Percentiles rank a stretch among this genome's conserved stretches.
phyloP scores from a whole-genome alignment of 2,329 filamentous ascomycete species.

The Dothistroma septosporum region DNA sequence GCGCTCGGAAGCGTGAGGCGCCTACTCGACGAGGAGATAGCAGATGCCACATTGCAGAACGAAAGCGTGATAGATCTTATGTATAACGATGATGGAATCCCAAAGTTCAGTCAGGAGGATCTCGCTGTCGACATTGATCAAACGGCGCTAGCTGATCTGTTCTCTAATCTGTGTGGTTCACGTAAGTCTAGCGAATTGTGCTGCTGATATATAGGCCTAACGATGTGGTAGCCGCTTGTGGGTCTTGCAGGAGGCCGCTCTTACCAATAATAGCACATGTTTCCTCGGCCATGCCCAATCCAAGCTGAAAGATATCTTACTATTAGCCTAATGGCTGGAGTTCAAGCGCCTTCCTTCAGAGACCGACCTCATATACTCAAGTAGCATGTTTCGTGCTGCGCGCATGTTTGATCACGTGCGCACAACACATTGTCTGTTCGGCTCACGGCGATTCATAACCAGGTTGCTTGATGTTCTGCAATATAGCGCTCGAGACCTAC shows the following conservation, averaged over 20 bases:
- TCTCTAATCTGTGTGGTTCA: background rate
- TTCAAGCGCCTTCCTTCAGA: too few species aligned
- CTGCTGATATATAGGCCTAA: background rate
- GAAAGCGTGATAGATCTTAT: background rate
- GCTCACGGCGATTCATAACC: background rate
- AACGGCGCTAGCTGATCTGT: background rate
- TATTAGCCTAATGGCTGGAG: background rate
- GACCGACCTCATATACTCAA: background rate
- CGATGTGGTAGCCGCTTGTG: background rate
- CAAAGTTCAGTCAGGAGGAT: background rate
- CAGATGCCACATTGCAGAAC: background rate
- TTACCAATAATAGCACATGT: background rate
- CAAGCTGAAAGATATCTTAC: background rate
- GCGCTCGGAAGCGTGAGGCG: background rate
- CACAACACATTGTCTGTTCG: background rate
- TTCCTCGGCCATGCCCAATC: background rate
- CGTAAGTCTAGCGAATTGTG: background rate
- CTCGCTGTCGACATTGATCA: background rate
- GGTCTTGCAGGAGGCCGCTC: background rate
- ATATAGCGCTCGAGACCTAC: background rate
- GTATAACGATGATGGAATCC: background rate
- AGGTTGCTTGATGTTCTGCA: background rate
- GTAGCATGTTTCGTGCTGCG: too few species aligned
- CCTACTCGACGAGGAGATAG: background rate
- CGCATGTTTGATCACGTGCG: too few species aligned